phyloP scores from a whole-genome alignment of 1,284 basidiomycete genomes.

The Ceratobasidium sp. region DNA sequence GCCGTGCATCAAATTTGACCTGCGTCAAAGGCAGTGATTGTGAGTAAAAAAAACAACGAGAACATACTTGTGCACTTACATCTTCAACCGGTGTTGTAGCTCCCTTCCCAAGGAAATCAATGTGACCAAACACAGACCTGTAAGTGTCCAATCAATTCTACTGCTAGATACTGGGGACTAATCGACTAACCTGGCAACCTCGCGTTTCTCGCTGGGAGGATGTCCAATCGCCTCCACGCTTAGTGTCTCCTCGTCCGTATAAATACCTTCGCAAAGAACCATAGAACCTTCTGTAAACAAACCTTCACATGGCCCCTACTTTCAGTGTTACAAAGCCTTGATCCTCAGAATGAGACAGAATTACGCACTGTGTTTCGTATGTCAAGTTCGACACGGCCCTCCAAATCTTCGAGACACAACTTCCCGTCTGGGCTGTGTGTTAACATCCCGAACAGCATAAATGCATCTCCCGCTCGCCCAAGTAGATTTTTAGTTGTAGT shows the following conservation, averaged over 20 bases:
- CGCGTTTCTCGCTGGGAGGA: conserved; percentile 91
- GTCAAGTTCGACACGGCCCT: conserved; percentile 90
- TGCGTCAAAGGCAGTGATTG: conserved; percentile 50
- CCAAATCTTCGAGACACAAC: conserved; percentile 92
- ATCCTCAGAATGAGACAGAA: background rate
- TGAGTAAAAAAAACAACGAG: conserved; percentile 20
- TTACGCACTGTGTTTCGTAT: conserved; percentile 82
- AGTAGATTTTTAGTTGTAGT: conserved; percentile 97
- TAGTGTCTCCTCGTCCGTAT: conserved; percentile 90
- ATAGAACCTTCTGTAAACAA: conserved; percentile 97
- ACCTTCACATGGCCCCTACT: conserved; percentile 92
- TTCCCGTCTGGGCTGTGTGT: conserved; percentile 89
- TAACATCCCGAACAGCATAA: conserved; percentile 94
- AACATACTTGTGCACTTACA: conserved; percentile 69
- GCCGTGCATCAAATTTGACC: conserved; percentile 68
- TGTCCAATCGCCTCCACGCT: conserved; percentile 95
- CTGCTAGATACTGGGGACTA: background rate
- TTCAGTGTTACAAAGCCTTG: conserved; percentile 14
- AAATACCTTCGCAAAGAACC: conserved; percentile 95
- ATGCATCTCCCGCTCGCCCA: conserved; percentile 89
- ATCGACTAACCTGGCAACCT: conserved; percentile 73
- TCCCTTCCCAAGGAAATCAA: conserved; percentile 94
- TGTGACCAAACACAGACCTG: conserved; percentile 90
- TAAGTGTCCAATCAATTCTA: conserved; percentile 27
- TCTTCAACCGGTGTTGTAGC: conserved; percentile 93